Conservation (phyloP, 441 rosid genomes). For the Brassica hybrid region DNA sequence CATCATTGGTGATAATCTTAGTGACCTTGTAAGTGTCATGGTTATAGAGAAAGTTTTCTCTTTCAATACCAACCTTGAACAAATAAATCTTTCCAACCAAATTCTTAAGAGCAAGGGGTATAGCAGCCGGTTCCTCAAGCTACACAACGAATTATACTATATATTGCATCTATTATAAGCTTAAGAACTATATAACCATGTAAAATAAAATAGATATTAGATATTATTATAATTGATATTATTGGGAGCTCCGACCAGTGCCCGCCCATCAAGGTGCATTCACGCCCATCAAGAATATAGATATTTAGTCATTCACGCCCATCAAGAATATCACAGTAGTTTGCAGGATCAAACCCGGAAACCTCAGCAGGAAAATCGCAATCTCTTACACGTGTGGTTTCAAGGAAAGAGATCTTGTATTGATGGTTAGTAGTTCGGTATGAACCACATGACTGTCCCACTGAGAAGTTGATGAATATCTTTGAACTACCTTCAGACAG, state of each 20-base stretch:
- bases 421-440: background rate
- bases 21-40: background rate
- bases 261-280: too few species aligned
- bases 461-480: background rate
- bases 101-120: background rate
- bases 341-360: background rate
- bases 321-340: background rate
- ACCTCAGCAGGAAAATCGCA: background rate
- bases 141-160: too few species aligned
- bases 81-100: background rate
- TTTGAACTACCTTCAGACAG: background rate
- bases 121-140: background rate
- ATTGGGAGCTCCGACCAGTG: too few species aligned
- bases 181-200: too few species aligned
- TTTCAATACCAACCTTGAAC: background rate
- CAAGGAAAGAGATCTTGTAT: too few species aligned
- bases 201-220: too few species aligned
- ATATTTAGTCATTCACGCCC: background rate
- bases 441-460: background rate
- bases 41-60: background rate
- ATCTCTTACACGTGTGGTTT: background rate
- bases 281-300: too few species aligned
- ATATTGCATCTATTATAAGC: too few species aligned
- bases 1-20: background rate
- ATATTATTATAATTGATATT: too few species aligned